Percentiles rank a stretch among this genome's conserved stretches.
Conservation (phyloP, 345 rosid species). For the Angophora floribunda region DNA sequence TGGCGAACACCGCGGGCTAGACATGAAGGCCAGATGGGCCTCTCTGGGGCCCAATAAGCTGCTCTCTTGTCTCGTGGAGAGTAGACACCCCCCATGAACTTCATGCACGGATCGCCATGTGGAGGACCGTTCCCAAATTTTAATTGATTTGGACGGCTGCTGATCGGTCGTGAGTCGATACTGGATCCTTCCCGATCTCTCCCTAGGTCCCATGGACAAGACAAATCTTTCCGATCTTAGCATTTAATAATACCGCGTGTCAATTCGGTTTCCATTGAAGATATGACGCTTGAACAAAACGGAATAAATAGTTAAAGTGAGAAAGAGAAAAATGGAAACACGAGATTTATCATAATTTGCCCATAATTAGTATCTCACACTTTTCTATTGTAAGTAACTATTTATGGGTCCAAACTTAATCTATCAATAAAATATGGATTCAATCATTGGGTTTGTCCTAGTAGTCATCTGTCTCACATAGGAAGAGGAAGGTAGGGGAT, state of each 20-base stretch:
- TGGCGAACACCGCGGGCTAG: not conserved
- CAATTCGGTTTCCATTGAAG: rapidly evolving
- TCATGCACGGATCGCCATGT: not conserved
- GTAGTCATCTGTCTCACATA: too few species aligned
- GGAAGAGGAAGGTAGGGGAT: too few species aligned
- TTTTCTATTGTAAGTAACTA: rapidly evolving
- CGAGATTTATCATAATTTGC: rapidly evolving
- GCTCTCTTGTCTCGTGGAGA: not conserved
- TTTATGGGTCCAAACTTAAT: too few species aligned
- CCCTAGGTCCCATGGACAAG: not conserved
- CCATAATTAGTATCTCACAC: rapidly evolving
- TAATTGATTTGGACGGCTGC: not conserved
- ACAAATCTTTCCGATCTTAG: not conserved
- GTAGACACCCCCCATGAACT: slow-evolving; percentile 5
- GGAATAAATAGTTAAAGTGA: rapidly evolving
- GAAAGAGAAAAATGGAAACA: too few species aligned
- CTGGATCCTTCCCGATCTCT: not conserved
- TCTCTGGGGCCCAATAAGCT: not conserved
- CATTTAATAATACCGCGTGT: not conserved
- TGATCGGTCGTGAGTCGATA: not conserved
- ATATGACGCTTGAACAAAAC: rapidly evolving
- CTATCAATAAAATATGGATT: too few species aligned
- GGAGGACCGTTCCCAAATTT: not conserved
- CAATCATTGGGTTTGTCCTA: too few species aligned
- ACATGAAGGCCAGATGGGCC: not conserved